Evolutionary conservation across 2,329 filamentous ascomycete genomes (phyloP).

Genomic region (Ophiocordyceps australis): DNA sequence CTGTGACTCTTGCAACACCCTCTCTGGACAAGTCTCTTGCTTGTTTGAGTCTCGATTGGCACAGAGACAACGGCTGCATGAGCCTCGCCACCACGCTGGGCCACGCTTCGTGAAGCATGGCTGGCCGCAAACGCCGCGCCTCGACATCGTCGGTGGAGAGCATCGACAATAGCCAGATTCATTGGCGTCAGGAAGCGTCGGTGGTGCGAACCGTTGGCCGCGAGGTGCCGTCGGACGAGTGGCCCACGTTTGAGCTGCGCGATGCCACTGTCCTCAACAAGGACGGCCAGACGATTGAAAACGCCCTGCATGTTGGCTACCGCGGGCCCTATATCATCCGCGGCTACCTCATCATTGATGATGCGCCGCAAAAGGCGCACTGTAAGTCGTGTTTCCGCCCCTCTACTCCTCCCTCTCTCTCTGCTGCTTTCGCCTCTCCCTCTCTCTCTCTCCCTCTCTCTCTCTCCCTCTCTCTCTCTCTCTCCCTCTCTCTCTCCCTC

Average conservation of each 20-base stretch:
- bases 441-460: too few species aligned
- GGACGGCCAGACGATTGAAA: constrained; percentile 35
- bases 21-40: too few species aligned
- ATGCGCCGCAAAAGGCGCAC: constrained; percentile 14
- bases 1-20: too few species aligned
- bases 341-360: constrained; percentile 36
- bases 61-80: too few species aligned
- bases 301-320: constrained; percentile 39
- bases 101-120: too few species aligned
- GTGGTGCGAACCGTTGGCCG: constrained; percentile 12
- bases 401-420: background rate
- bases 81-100: too few species aligned
- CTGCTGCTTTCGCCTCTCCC: too few species aligned
- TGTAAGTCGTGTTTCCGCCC: constrained; percentile 17
- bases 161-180: constrained; percentile 16
- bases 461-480: too few species aligned
- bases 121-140: constrained; percentile 18
- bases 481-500: too few species aligned
- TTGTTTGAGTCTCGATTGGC: too few species aligned
- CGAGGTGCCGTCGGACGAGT: constrained; percentile 24
- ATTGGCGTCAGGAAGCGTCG: constrained; percentile 15
- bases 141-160: constrained; percentile 27
- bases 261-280: constrained; percentile 40
- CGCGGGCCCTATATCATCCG: constrained; percentile 43
- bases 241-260: constrained; percentile 42